Base-by-base conservation (phyloP, 2,329 filamentous ascomycete species). In the Proliferodiscus dingleyae region DNA sequence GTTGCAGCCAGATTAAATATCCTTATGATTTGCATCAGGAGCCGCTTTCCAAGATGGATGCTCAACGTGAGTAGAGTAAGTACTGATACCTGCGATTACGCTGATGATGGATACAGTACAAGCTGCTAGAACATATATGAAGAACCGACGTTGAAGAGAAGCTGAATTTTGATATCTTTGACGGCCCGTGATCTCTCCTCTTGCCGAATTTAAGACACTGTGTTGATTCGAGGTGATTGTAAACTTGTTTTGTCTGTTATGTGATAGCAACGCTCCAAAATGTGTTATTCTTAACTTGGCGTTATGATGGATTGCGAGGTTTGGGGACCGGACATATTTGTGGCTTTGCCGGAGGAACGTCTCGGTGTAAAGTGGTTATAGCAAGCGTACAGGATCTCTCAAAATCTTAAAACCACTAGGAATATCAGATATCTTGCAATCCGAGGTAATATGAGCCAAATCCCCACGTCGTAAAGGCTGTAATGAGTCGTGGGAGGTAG, bases 101-200 rank as follows among this genome's bases (percentile, higher is more conserved):
- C 45, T 47, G 21, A 47, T 19, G 8, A 8, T 37, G 11, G n/a
- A 5, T n/a, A 41, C 34, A 47, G 45, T 47, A 30, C 22, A 43
- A 22, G 41, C 45, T 23, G 45, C 45, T 23, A 30, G 45, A 26
- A n/a, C 37, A 3, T 41, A 48, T 18, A 48, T 48, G 26, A 32
- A 30, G n/a, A 24, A 24, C 19, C 16, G 21, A 45, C 29, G 33
- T 9, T n/a, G 16, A 43, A 28, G 41, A 26, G 24, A 6, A 26
- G 24, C 24, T 5, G 16, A 7, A 2, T 2, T 32, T n/a, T 11
- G 23, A 24, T 11, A 13, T 23, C 19, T 19, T 22, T 32, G 29
- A 26, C n/a, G n/a, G 11, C 24, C 6, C 11, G 11, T 26, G 6
- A 6, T 6, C 19, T 22, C 19, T 10, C 10, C 34, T 37, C n/a